Evolutionary conservation across 495 filamentous ascomycete species (phyloP), one percentile per base, ranked within the genome.

Genomic region (Rhypophila decipiens): DNA sequence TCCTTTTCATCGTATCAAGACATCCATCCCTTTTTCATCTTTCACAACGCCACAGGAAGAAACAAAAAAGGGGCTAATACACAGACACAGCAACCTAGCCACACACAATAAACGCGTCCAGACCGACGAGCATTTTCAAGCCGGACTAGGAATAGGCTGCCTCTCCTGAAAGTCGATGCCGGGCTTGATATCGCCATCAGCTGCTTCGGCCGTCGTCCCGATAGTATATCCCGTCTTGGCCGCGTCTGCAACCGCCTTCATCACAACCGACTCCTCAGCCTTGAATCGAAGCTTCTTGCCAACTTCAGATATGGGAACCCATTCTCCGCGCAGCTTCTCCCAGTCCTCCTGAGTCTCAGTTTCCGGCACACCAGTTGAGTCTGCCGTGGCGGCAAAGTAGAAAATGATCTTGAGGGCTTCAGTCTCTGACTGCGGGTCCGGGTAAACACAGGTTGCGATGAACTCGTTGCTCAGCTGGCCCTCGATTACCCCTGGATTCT

Each of bases 351-450:
- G 61, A 2, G 59, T 61, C 11, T 46, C 57, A 3, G 15, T n/a
- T 21, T 49, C 51, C n/a, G 45, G 49, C 1, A 43, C 20, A 0
- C 39, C 38, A 10, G 56, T 59, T 27, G 59, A 63, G 50, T 61
- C 59, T 0, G 51, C 59, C 39, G 47, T 58, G 8, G 61, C 64
- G 5, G 53, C 57, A 33, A 50, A 67, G 47, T 46, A 67, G 47
- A 52, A 65, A 19, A 65, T 53, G 1, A 46, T 47, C 56, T 67
- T 67, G 13, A 58, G 23, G 29, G 57, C 53, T 12, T 37, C 27
- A 3, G 49, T 52, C 12, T 51, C 54, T 0, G 64, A 61, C 43
- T 65, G 55, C 7, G 64, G 64, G 37, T 65, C 61, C 13, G 53
- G 57, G 29, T 61, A 63, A 27, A 56, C 19, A 23, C 56, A 60